Percentiles rank a stretch among this genome's conserved stretches.
Conservation (phyloP, 129 eudicot genomes). For the Mikania micrantha region DNA sequence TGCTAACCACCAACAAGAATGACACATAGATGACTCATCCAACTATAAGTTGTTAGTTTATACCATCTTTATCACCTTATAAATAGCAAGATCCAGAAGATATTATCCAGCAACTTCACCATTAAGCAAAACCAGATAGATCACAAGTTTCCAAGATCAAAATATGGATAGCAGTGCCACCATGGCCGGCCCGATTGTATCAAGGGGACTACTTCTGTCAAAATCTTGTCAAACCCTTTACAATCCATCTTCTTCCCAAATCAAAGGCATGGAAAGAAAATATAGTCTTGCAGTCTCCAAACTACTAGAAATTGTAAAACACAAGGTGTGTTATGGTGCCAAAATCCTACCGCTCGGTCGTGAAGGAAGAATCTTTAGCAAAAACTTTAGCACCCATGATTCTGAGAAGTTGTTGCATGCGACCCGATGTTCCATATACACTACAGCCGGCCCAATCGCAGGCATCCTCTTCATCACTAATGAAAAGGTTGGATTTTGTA, state of each 20-base stretch:
- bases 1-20: background rate
- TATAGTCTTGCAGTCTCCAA: conserved; percentile 3
- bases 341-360: conserved; percentile 25
- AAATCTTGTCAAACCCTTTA: conserved; percentile 15
- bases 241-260: background rate
- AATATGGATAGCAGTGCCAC: conserved; percentile 19
- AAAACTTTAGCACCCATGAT: conserved; percentile 9
- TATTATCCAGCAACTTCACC: background rate
- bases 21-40: conserved; percentile 34
- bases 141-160: background rate
- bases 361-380: conserved; percentile 14
- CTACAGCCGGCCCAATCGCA: conserved; percentile 28
- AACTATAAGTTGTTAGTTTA: background rate
- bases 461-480: conserved; percentile 32
- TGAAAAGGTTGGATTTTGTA: conserved; percentile 25
- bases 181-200: background rate
- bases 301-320: conserved; percentile 25
- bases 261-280: background rate
- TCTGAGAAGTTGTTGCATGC: conserved; percentile 29
- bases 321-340: conserved; percentile 28
- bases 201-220: conserved; percentile 13
- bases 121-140: background rate
- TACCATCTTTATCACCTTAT: conserved; percentile 3
- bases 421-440: conserved; percentile 26
- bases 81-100: background rate